Percentiles rank a stretch among this genome's conserved stretches.
Evolutionary conservation across 2,329 filamentous ascomycete genomes (phyloP).

Genomic region (Fusarium domesticum): DNA sequence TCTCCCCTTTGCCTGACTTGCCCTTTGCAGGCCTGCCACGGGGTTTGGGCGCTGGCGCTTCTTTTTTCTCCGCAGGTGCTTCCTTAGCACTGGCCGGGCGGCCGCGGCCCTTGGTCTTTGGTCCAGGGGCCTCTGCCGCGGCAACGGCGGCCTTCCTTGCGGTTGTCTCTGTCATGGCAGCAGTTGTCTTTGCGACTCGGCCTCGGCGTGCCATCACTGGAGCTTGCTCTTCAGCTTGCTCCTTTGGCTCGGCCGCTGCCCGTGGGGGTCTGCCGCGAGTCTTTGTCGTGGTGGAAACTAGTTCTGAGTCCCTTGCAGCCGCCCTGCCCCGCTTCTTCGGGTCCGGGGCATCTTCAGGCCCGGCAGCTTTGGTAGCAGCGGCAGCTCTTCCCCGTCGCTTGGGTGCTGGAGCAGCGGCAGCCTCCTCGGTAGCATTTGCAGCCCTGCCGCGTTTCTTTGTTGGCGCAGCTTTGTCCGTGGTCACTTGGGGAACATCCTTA

Average conservation of each 20-base stretch:
- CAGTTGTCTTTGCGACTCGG: constrained; percentile 8
- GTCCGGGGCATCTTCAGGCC: constrained; percentile 2
- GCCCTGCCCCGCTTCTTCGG: constrained; percentile 21
- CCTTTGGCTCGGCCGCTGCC: constrained; percentile 10
- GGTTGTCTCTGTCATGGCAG: constrained; percentile 8
- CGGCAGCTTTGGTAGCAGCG: background rate
- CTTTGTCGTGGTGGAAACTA: constrained; percentile 10
- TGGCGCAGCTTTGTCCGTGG: too few relatives aligned
- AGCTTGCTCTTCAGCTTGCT: constrained; percentile 6
- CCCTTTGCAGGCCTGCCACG: constrained; percentile 17
- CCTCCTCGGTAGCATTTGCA: constrained; percentile 5
- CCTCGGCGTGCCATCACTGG: constrained; percentile 6
- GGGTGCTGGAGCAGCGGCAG: constrained; percentile 6
- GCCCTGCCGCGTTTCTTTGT: constrained; percentile 12
- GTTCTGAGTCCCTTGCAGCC: constrained; percentile 9
- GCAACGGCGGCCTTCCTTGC: background rate
- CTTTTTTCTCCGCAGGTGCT: background rate
- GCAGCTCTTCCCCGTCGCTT: constrained; percentile 13
- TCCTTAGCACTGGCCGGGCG: background rate
- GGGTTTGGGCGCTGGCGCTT: constrained; percentile 10
- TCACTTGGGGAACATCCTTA: too few relatives aligned
- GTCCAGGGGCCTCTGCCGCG: background rate
- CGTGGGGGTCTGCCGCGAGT: constrained; percentile 21
- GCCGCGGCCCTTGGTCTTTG: background rate
- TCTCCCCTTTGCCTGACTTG: constrained; percentile 27